Base-by-base conservation (phyloP, 169 alveolate species). In the Babesia ovata region DNA sequence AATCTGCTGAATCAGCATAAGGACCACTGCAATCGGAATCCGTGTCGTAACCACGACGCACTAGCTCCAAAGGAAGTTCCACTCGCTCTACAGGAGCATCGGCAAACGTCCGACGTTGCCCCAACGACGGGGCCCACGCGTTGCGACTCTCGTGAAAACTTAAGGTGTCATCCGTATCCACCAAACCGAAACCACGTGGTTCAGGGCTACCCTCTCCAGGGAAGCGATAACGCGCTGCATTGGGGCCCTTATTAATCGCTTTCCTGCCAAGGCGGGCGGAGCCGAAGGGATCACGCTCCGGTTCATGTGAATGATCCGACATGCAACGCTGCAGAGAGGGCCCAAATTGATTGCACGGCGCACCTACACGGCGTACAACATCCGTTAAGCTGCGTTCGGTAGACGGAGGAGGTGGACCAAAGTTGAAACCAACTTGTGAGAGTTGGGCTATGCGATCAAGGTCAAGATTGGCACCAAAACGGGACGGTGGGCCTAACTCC, bases 51-150 rank as follows among this genome's bases (percentile, higher is more conserved):
- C 26, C 67, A 0, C 67, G 67, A n/a, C 49, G 9, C 1, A 28
- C 67, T n/a, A 50, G 28, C 22, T 65, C 61, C 46, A 65, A 24
- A 14, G 74, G 74, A 29, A 65, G 42, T 19, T 65, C 74, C n/a
- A 65, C n/a, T 7, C 39, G 16, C 4, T 46, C 52, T 33, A 14
- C 24, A 2, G 33, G 39, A 42, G 72, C 72, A 11, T 59, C 49
- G 17, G 45, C 29, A n/a, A 29, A 28, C 14, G 46, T 36, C 67
- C 17, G 45, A 14, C 53, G 29, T 7, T 29, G 13, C 53, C 70
- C 16, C 22, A 62, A 21, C n/a, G 57, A 45, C 26, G 70, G 70
- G 7, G 67, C 16, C 45, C 67, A 28, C 29, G 67, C 21, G 49
- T 16, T 36, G 26, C 45, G 45, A 14, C 26, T 49, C 17, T 53